Conservation (phyloP, 2,329 filamentous ascomycete genomes). For the Cercospora sp. region DNA sequence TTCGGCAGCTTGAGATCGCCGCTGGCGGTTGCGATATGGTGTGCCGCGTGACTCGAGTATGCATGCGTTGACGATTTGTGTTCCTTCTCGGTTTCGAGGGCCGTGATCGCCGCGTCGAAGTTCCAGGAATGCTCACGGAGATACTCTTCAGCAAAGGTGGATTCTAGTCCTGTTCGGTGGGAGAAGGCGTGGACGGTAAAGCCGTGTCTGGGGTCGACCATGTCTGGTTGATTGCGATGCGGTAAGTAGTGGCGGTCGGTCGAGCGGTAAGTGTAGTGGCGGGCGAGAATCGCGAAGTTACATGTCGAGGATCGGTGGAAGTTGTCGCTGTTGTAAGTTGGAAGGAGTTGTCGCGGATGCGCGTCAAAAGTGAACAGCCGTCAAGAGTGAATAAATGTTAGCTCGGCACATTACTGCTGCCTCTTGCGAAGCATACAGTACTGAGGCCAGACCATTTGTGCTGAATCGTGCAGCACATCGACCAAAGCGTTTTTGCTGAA, state of each 20-base stretch:
- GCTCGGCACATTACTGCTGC: background rate
- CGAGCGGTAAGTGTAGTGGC: background rate
- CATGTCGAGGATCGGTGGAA: background rate
- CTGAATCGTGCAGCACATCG: background rate
- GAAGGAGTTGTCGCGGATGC: background rate
- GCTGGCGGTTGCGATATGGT: background rate
- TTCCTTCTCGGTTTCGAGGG: background rate
- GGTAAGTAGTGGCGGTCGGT: background rate
- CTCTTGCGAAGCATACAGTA: background rate
- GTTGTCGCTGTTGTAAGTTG: background rate
- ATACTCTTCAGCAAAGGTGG: background rate
- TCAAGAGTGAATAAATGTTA: background rate
- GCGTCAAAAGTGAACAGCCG: background rate
- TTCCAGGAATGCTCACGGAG: background rate
- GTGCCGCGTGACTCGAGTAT: background rate
- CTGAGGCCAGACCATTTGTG: background rate
- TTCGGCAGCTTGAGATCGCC: background rate
- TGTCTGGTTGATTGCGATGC: background rate
- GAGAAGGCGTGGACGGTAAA: background rate
- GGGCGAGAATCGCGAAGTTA: background rate
- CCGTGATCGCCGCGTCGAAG: background rate
- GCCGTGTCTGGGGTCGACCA: background rate
- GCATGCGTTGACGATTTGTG: background rate
- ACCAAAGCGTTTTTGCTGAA: background rate
- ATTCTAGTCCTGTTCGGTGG: background rate